Conservation (phyloP, 2,329 filamentous ascomycete genomes). For the Pyricularia grisea region DNA sequence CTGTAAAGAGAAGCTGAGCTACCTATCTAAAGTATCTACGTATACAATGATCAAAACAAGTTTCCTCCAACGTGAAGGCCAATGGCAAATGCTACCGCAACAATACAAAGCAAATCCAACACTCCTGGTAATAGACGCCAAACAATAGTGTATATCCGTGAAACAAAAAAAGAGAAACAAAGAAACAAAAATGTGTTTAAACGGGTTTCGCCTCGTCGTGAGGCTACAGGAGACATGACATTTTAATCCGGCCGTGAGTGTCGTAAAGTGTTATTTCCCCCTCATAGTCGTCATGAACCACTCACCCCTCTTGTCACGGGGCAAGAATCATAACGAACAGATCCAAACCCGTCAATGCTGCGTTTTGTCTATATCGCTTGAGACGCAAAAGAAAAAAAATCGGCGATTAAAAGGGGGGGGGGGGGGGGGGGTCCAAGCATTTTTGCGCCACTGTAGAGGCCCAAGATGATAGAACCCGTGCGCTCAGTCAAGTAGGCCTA, state of each 20-base stretch:
- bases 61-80: not conserved
- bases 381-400: not conserved
- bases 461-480: not conserved
- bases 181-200: not conserved
- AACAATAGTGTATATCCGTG: not conserved
- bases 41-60: not conserved
- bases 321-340: not conserved
- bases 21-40: not conserved
- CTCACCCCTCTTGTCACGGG: not conserved
- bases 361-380: not conserved
- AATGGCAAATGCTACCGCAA: conserved; percentile 1
- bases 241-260: not conserved
- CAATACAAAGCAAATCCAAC: not conserved
- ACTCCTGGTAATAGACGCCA: not conserved
- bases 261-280: not conserved
- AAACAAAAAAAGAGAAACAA: conserved; percentile 3
- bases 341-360: not conserved
- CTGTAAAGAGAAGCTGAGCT: not conserved
- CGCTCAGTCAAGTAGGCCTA: not conserved
- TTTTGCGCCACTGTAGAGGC: not conserved
- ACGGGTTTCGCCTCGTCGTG: not conserved
- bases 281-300: not conserved
- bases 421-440: too few relatives aligned
- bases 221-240: not conserved
- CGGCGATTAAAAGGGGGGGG: not conserved